Conservation (phyloP, 164 flowering plant genomes). For the Litsea cubeba region DNA sequence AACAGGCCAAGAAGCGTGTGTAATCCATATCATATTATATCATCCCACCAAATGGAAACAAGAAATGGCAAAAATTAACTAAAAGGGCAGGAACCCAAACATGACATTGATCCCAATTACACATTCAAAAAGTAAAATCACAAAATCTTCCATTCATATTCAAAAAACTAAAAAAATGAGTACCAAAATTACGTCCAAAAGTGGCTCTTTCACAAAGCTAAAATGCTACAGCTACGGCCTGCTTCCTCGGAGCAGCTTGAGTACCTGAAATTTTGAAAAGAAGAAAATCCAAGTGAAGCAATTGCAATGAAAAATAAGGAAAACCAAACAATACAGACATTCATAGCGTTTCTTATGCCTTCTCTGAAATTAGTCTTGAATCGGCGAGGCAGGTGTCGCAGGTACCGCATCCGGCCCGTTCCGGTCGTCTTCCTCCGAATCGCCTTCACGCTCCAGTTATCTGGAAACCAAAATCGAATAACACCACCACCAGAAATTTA, state of each 20-base stretch:
- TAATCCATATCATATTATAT: no score
- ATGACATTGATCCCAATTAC: no score
- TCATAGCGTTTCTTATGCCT: constrained; percentile 15
- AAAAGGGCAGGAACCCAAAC: no score
- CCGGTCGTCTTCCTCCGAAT: constrained; percentile 58
- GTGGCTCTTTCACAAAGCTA: not conserved
- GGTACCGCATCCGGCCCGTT: constrained; percentile 53
- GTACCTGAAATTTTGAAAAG: constrained; percentile 30
- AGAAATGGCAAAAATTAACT: no score
- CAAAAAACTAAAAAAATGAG: not conserved
- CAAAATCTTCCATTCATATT: no score
- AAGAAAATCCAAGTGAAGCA: not conserved
- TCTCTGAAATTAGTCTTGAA: constrained; percentile 60
- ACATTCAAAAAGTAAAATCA: no score
- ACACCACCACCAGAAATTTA: not conserved
- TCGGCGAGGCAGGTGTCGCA: constrained; percentile 42
- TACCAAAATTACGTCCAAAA: not conserved
- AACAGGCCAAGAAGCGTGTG: no score
- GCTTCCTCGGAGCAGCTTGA: constrained; percentile 50
- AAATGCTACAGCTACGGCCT: constrained; percentile 23
- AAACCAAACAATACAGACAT: not conserved
- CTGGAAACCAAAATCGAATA: constrained; percentile 10
- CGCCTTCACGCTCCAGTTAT: constrained; percentile 57
- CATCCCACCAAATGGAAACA: no score
- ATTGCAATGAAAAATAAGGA: not conserved